Evolutionary conservation across 1,139 yeast genomes (phyloP), one percentile per base, ranked within the genome.

Genomic region (Candida sp.): DNA sequence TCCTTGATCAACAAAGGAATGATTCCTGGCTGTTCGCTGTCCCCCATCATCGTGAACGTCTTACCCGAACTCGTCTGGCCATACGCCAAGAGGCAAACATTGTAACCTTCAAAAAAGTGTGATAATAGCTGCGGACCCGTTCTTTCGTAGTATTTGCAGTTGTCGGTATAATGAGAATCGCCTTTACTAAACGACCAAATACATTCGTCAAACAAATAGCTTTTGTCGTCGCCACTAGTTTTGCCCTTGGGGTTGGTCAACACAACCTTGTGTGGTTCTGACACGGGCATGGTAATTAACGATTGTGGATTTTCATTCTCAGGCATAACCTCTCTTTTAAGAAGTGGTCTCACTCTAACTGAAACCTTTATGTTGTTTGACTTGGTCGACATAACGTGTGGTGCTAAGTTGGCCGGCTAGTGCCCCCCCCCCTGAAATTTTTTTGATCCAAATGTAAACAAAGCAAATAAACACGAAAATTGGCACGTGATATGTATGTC

Each of bases 21-120:
- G 34, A 88, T 63, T 0, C 93, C 93, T 0, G 81, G 81, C 17
- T 78, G 78, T 12, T 59, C 59, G n/a, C 59, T 58, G 0, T 70
- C 66, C 0, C 93, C 93, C 86, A 86, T 83, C 92, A 88, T 87
- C 1, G 93, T 86, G 59, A 75, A 81, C 0, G 93, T 84, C 61
- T 88, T 88, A 3, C 94, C 94, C 1, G 78, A 70, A 3, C 93
- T 88, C 0, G 94, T 88, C 63, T 88, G 93, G 1, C 96, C 96
- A 60, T 88, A 85, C 0, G 94, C 93, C 59, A 88, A 74, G 7
- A 88, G 78, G 63, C 94, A 88, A 26, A 89, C 86, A 63, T 88
- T 88, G 65, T 78, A 88, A 0, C 96, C 96, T 51, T 77, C 77
- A 58, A 87, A 75, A 34, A 86, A 80, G 60, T 88, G 90, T 31